Conservation (phyloP, 768 basidiomycete genomes). For the Leccinum variicolor region DNA sequence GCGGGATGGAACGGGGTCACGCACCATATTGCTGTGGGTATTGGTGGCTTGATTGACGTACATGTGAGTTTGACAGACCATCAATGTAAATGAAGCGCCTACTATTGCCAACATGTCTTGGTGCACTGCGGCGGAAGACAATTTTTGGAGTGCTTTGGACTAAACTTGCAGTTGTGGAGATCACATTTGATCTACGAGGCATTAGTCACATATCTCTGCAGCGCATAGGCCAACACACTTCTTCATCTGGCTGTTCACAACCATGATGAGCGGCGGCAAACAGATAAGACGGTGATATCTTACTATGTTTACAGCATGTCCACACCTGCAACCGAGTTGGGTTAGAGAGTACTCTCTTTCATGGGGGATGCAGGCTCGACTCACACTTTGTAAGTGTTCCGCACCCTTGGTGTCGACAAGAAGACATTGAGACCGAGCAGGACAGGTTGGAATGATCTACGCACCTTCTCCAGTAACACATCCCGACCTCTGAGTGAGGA, state of each 20-base stretch:
- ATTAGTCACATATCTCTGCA: conserved; percentile 11
- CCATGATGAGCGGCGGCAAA: conserved; percentile 5
- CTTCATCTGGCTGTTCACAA: conserved; percentile 51
- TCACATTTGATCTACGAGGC: conserved; percentile 57
- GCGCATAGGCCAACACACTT: conserved; percentile 33
- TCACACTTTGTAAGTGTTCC: conserved; percentile 52
- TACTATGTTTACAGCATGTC: conserved; percentile 51
- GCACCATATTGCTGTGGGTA: conserved; percentile 65
- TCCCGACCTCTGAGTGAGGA: conserved; percentile 22
- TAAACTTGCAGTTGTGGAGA: conserved; percentile 59
- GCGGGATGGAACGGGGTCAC: conserved; percentile 16
- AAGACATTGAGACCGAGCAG: conserved; percentile 16
- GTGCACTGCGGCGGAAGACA: conserved; percentile 53
- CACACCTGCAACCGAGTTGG: conserved; percentile 39
- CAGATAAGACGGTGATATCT: conserved; percentile 10
- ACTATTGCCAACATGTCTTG: conserved; percentile 71
- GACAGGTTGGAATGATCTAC: conserved; percentile 16
- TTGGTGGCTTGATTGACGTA: conserved; percentile 42
- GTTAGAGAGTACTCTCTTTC: conserved; percentile 1
- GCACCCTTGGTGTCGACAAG: conserved; percentile 40
- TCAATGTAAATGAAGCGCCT: conserved; percentile 23
- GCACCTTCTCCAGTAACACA: conserved; percentile 64
- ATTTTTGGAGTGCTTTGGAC: conserved; percentile 47
- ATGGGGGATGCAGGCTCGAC: conserved; percentile 11
- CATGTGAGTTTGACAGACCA: conserved; percentile 10